Evolutionary conservation across 352 stramenopile genomes (phyloP).

Genomic region (Phytophthora sansomeana): DNA sequence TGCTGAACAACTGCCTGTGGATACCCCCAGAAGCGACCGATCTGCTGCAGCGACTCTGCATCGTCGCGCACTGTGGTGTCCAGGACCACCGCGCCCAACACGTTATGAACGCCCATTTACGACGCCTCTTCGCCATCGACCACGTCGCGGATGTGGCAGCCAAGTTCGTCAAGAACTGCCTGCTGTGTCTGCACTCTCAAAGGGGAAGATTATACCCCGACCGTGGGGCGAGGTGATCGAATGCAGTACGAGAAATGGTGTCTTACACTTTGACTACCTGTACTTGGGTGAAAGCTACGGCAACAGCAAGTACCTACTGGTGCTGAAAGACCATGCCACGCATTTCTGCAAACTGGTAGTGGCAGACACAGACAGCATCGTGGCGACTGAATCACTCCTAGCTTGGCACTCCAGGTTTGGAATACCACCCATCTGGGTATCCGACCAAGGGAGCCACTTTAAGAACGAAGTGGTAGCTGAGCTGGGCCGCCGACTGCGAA

Average conservation of each 20-base stretch:
- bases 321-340: slow-evolving; percentile 41
- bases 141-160: not conserved
- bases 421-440: too few relatives aligned
- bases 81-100: slow-evolving; percentile 9
- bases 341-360: slow-evolving; percentile 39
- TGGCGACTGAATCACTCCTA: too few relatives aligned
- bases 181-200: slow-evolving; percentile 11
- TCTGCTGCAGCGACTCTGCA: slow-evolving; percentile 8
- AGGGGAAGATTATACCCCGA: not conserved
- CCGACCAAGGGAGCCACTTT: slow-evolving; percentile 40
- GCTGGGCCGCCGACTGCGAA: slow-evolving; percentile 12
- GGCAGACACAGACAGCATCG: slow-evolving; percentile 1
- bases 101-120: not conserved
- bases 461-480: slow-evolving; percentile 38
- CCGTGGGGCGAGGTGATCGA: slow-evolving; percentile 20
- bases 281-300: slow-evolving; percentile 31
- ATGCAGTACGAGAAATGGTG: slow-evolving; percentile 32
- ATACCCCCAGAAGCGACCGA: not conserved
- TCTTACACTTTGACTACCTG: slow-evolving; percentile 45
- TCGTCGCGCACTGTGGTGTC: slow-evolving; percentile 11
- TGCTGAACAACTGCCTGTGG: not conserved
- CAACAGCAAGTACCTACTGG: slow-evolving; percentile 29
- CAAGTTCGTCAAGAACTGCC: slow-evolving; percentile 4
- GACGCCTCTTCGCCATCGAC: too few relatives aligned
- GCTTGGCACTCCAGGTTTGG: too few relatives aligned